Base-by-base conservation (phyloP, 1,139 yeast genomes). In the Yamadazyma conglobata region DNA sequence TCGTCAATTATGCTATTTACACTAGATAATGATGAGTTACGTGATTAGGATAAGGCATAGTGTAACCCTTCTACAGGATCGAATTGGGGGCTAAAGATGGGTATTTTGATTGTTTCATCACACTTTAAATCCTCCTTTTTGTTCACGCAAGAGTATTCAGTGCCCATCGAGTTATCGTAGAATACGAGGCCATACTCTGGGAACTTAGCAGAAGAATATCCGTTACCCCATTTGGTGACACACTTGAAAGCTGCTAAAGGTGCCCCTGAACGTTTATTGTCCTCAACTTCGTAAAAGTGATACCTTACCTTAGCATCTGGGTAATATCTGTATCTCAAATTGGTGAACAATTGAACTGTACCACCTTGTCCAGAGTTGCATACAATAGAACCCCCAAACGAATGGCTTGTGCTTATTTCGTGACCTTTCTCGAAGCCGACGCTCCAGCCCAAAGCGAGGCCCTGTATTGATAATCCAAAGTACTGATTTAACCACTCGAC, bases 131-230 rank as follows among this genome's bases (percentile, higher is more conserved):
- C 12, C 15, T 31, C 25, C 9, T 28, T 25, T 9, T 34, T 32
- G 23, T 40, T 42, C 3, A 40, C 47, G 37, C 47, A 44, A 18
- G 45, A 34, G 28, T 35, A 43, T 17, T 36, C 45, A n/a, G 35
- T 25, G 2, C 47, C 48, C 8, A 30, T 20, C 4, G 38, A 26
- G 16, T 40, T 34, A 22, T 44, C 45, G 26, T 37, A 44, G n/a
- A 30, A 32, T 2, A 44, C 38, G 11, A 44, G 22, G 2, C 47
- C 47, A 10, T 34, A 38, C 25, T 43, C 34, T 3, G 32, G 36
- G 21, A 27, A 28, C 2, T 28, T 13, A 4, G 29, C 28, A 2
- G 43, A 37, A 23, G 30, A 25, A 15, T 27, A 32, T 2, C 37
- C 37, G 3, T 30, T 24, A 11, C 24, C 33, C 45, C 44, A 43